phyloP scores from a whole-genome alignment of 1,284 basidiomycete genomes.

The Sutorius eximius region DNA sequence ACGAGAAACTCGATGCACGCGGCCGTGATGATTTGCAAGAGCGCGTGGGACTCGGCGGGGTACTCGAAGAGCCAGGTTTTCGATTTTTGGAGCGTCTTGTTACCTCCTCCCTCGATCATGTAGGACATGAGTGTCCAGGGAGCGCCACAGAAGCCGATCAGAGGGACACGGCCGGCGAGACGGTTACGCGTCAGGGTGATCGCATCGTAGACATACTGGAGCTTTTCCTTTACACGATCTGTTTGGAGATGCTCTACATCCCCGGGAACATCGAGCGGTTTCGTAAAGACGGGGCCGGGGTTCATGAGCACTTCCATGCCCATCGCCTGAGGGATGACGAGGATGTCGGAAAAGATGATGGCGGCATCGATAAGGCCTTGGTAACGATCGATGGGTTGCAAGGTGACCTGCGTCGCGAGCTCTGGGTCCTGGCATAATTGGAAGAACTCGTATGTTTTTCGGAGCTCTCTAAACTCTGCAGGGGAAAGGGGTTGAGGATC shows the following conservation, averaged over 20 bases:
- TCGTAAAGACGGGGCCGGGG: constrained; percentile 84
- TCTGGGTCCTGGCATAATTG: constrained; percentile 88
- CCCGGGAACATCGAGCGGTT: constrained; percentile 74
- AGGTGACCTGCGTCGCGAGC: constrained; percentile 83
- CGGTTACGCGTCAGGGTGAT: constrained; percentile 79
- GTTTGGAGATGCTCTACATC: constrained; percentile 66
- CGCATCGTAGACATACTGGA: constrained; percentile 90
- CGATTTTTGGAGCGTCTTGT: constrained; percentile 83
- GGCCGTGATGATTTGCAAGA: constrained; percentile 77
- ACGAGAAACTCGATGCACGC: constrained; percentile 87
- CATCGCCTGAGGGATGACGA: constrained; percentile 94
- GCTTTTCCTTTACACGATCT: constrained; percentile 78
- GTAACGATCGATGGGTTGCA: constrained; percentile 90
- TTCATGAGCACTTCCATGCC: constrained; percentile 95
- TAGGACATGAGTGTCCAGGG: constrained; percentile 97
- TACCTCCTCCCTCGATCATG: constrained; percentile 94
- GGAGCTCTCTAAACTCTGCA: constrained; percentile 85
- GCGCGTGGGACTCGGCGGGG: constrained; percentile 75
- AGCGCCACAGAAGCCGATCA: constrained; percentile 94
- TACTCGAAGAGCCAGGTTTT: constrained; percentile 93
- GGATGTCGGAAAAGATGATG: constrained; percentile 96
- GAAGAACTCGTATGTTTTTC: constrained; percentile 88
- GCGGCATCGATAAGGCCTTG: constrained; percentile 84
- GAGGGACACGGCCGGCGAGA: constrained; percentile 82
- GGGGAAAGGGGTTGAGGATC: neutral